phyloP scores from a whole-genome alignment of 148 eudicot species.

The Pouteria glomerata region DNA sequence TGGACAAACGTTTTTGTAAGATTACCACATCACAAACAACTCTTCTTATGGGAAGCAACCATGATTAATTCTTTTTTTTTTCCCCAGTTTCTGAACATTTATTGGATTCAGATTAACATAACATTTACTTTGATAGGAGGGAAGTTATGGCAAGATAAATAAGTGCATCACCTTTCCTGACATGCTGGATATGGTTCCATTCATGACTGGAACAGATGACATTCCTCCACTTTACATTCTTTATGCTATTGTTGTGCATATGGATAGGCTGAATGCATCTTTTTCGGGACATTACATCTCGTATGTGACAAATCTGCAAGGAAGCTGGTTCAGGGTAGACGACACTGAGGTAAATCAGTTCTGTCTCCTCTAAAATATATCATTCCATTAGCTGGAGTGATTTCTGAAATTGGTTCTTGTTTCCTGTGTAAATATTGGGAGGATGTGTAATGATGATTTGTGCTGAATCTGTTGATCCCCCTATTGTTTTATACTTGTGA shows the following conservation, averaged over 20 bases:
- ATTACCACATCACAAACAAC: neutral
- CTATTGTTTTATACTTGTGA: no score
- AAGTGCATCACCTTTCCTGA: conserved; percentile 88
- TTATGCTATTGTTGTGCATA: conserved; percentile 85
- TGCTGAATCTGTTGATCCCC: no score
- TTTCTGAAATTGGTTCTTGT: neutral
- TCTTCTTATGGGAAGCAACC: neutral
- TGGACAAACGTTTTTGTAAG: no score
- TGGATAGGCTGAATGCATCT: conserved; percentile 84
- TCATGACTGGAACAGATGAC: conserved; percentile 82
- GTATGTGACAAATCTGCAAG: conserved; percentile 75
- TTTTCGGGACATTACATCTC: conserved; percentile 96
- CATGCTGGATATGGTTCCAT: conserved; percentile 89
- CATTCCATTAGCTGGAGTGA: no score
- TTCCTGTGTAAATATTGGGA: neutral
- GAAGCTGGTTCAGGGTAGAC: conserved; percentile 83
- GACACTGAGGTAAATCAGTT: conserved; percentile 64
- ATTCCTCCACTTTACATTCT: conserved; percentile 85
- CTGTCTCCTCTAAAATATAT: neutral
- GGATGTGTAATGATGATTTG: neutral
- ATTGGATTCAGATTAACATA: neutral
- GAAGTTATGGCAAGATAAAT: conserved; percentile 86
- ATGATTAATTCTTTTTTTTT: no score
- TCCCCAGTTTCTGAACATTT: neutral
- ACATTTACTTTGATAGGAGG: conserved; percentile 49